Evolutionary conservation across 768 basidiomycete genomes (phyloP).

Genomic region (Leccinum aurantiacum): DNA sequence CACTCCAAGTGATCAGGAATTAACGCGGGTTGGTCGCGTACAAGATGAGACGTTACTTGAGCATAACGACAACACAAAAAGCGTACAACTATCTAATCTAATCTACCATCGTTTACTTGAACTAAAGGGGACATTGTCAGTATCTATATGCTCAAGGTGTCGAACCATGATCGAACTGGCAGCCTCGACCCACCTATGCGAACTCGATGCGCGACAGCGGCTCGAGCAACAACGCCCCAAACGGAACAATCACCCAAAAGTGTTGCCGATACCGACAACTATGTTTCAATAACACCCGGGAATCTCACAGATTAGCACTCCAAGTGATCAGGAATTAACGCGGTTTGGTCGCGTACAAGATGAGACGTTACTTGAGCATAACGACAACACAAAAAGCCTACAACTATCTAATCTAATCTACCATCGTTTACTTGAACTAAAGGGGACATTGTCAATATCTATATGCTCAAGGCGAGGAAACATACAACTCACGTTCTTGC

Average conservation of each 20-base stretch:
- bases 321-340: too few relatives aligned
- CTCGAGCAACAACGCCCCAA: background rate
- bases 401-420: conserved; percentile 23
- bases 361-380: conserved; percentile 6
- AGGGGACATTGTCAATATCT: conserved; percentile 5
- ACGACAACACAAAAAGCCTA: conserved; percentile 20
- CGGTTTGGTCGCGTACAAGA: background rate
- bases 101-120: conserved; percentile 20
- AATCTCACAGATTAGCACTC: too few relatives aligned
- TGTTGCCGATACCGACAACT: too few relatives aligned
- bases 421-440: conserved; percentile 25
- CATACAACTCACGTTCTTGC: conserved; percentile 73
- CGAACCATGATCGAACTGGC: too few relatives aligned
- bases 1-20: background rate
- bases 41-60: conserved; percentile 4
- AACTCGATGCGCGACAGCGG: background rate
- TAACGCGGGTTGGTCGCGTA: background rate
- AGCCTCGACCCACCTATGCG: background rate
- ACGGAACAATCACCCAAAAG: background rate
- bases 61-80: conserved; percentile 12
- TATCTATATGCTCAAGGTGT: background rate
- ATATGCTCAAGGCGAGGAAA: background rate
- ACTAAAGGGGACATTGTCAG: conserved; percentile 18
- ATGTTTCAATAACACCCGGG: too few relatives aligned
- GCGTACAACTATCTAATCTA: conserved; percentile 27